Base-by-base conservation (phyloP, 2,329 filamentous ascomycete genomes). In the Chrysosporium queenslandicum region DNA sequence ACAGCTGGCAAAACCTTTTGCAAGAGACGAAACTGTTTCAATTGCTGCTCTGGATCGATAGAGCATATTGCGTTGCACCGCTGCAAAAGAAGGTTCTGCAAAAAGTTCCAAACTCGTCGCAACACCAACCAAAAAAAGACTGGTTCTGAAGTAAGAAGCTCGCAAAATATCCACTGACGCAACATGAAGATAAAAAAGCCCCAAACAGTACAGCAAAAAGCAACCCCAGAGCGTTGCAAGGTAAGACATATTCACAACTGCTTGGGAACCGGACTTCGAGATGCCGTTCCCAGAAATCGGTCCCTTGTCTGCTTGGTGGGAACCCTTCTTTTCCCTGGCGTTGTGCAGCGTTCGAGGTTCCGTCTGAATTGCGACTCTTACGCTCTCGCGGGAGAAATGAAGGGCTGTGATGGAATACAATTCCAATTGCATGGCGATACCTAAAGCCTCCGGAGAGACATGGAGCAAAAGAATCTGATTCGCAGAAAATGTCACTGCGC, bases 371-470 rank as follows among this genome's bases (percentile, higher is more conserved):
- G 91, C 89, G n/a, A 95, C 85, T 14, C 92, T 84, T 46, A 97
- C 73, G 62, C 86, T 91, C 70, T 98, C 92, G 36, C 92, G 80
- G 0, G 92, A 86, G 63, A 98, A 97, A 68, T 94, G 96, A 0
- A 98, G 77, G n/a, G 94, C 83, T 0, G 89, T 88, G 41, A 94
- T 85, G 55, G 91, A 90, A 67, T 90, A 96, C 0, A 97, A 81
- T 62, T 98, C 92, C 2, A 98, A 78, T 67, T 96, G 92, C 0
- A 90, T 85, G 1, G 90, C 85, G 4, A 94, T 76, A 4, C 91
- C 92, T 1, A 98, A 78, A 0, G 94, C 77, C 54, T 85, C 79
- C 0, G 92, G 90, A 1, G 89, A 94, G 41, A 97, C 74, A 65
- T 86, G 91, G 32, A 91, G 87, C 6, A 98, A 78, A 27, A 98